Conservation (phyloP, 257 asterid species). For the Przewalskia tangutica region DNA sequence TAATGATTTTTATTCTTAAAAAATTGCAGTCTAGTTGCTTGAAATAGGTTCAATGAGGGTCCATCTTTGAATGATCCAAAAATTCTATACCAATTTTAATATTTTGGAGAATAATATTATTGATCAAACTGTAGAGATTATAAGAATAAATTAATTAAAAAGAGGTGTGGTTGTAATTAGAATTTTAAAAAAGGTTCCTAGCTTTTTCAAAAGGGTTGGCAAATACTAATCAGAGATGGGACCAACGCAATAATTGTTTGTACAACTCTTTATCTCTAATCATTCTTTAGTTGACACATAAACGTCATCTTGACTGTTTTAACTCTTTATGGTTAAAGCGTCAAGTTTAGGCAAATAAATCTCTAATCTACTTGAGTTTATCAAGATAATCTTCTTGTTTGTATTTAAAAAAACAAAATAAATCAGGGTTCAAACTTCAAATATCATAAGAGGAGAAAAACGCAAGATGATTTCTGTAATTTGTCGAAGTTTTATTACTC, state of each 20-base stretch:
- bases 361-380: neutral
- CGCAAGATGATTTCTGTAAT: neutral
- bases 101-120: neutral
- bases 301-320: conserved; percentile 39
- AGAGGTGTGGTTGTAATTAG: neutral
- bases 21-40: neutral
- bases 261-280: conserved; percentile 18
- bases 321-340: conserved; percentile 34
- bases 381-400: neutral
- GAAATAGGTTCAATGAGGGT: neutral
- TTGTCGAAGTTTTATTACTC: neutral
- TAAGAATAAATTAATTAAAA: neutral
- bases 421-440: neutral
- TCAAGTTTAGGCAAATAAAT: conserved; percentile 14
- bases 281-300: conserved; percentile 38
- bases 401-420: neutral
- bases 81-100: neutral
- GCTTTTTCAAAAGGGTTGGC: conserved; percentile 36
- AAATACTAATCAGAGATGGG: conserved; percentile 35
- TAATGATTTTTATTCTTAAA: neutral
- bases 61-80: neutral
- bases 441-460: neutral
- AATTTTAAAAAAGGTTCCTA: conserved; percentile 22
- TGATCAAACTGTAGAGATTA: neutral
- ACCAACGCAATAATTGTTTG: conserved; percentile 19